Percentiles rank a stretch among this genome's conserved stretches.
Evolutionary conservation across 441 rosid species (phyloP).

Genomic region (Breynia disticha): DNA sequence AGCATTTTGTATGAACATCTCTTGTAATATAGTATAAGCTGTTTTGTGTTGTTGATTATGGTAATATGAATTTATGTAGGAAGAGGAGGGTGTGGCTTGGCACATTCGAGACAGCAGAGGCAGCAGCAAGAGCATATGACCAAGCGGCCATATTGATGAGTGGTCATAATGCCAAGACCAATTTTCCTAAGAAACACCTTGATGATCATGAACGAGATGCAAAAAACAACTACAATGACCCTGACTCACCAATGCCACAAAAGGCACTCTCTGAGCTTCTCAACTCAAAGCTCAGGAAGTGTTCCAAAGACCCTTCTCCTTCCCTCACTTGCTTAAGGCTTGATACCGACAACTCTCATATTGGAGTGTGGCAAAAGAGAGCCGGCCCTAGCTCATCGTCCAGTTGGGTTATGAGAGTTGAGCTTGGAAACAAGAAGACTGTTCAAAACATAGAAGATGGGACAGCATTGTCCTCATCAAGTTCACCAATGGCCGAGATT

Average conservation of each 20-base stretch:
- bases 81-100: constrained; percentile 87
- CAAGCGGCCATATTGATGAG: constrained; percentile 68
- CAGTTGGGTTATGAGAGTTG: constrained; percentile 65
- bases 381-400: constrained; percentile 47
- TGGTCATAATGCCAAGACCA: constrained; percentile 70
- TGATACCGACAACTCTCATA: constrained; percentile 61
- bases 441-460: constrained; percentile 10
- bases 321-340: constrained; percentile 75
- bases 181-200: constrained; percentile 35
- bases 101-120: constrained; percentile 78
- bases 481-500: constrained; percentile 6
- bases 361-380: constrained; percentile 80
- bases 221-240: not conserved
- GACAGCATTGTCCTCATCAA: not conserved
- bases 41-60: not conserved
- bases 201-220: constrained; percentile 1
- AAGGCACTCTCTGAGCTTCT: constrained; percentile 46
- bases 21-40: no score
- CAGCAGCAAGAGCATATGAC: constrained; percentile 69
- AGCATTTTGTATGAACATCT: no score
- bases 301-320: constrained; percentile 46
- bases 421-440: constrained; percentile 32
- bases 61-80: constrained; percentile 20
- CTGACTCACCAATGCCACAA: constrained; percentile 21
- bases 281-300: constrained; percentile 47